A percentile compares a stretch with the other conserved stretches of the same genome.
Conservation (phyloP, 2,329 filamentous ascomycete genomes). For the Grosmannia clavigera region DNA sequence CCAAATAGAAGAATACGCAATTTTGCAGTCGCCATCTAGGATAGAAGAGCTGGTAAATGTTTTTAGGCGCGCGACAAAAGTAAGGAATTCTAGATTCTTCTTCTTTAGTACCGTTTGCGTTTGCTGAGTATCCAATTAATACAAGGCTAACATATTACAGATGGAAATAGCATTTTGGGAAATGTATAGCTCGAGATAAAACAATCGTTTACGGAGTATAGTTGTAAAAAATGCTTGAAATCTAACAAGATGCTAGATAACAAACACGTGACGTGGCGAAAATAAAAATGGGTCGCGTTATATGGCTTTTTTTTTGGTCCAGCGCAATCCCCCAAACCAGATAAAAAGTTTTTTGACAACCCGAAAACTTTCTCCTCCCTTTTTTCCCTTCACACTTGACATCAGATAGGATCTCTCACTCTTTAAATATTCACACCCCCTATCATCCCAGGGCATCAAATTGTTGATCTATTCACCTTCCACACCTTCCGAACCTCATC, state of each 20-base stretch:
- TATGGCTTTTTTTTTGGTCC: neutral
- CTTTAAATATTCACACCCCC: neutral
- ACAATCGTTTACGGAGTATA: too few relatives aligned
- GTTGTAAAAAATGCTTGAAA: neutral
- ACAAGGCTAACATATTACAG: conserved; percentile 23
- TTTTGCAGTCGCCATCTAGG: conserved; percentile 58
- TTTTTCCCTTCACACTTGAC: neutral
- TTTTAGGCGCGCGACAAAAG: conserved; percentile 78
- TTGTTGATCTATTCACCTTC: neutral
- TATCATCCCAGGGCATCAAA: neutral
- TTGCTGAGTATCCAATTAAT: too few relatives aligned
- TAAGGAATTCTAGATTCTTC: conserved; percentile 20
- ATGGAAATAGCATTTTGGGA: conserved; percentile 68
- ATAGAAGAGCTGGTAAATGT: conserved; percentile 76
- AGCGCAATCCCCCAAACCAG: neutral
- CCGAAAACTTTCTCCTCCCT: neutral
- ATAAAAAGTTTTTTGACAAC: neutral
- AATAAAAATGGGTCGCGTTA: conserved; percentile 1
- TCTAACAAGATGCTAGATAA: neutral
- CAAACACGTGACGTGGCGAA: conserved; percentile 10
- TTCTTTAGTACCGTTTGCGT: neutral
- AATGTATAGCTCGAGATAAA: conserved; percentile 31
- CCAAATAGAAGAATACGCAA: conserved; percentile 56
- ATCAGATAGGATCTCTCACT: neutral
- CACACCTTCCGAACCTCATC: neutral